These are phyloP conservation scores for Gynochthodes officinalis DNA, from an alignment of 257 asterid species.

Conservation along the genomic window DNA sequence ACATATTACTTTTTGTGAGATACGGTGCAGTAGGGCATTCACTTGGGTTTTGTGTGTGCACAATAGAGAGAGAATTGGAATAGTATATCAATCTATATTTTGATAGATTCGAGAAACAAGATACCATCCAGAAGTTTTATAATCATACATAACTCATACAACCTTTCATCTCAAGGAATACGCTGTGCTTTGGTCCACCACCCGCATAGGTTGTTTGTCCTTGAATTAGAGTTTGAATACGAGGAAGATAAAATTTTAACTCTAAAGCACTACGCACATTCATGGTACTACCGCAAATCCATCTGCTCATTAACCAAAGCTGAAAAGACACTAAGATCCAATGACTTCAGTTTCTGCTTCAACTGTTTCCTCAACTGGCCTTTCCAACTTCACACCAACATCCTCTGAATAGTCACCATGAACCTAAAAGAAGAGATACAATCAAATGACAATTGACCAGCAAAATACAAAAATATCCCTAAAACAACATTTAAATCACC, in stretches of 20 bases:
- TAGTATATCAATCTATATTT: neutral
- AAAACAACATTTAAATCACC: neutral
- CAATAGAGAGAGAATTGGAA: neutral
- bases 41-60: too few species aligned
- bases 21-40: too few species aligned
- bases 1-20: too few species aligned
- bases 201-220: neutral
- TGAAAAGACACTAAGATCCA: slow-evolving; percentile 27
- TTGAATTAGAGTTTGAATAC: neutral
- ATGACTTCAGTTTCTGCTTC: slow-evolving; percentile 39
- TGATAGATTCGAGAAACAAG: neutral
- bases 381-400: slow-evolving; percentile 40
- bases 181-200: too few species aligned
- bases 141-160: neutral
- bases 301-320: neutral
- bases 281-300: too few species aligned
- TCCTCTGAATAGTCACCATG: slow-evolving; percentile 40
- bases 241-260: slow-evolving; percentile 1
- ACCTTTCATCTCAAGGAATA: neutral
- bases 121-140: neutral
- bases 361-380: slow-evolving; percentile 38
- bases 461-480: neutral
- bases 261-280: neutral
- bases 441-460: neutral
- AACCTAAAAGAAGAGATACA: slow-evolving; percentile 17